Evolutionary conservation across 2,329 filamentous ascomycete species (phyloP), one percentile per base, ranked within the genome.

Genomic region (Penicillium concentricum): DNA sequence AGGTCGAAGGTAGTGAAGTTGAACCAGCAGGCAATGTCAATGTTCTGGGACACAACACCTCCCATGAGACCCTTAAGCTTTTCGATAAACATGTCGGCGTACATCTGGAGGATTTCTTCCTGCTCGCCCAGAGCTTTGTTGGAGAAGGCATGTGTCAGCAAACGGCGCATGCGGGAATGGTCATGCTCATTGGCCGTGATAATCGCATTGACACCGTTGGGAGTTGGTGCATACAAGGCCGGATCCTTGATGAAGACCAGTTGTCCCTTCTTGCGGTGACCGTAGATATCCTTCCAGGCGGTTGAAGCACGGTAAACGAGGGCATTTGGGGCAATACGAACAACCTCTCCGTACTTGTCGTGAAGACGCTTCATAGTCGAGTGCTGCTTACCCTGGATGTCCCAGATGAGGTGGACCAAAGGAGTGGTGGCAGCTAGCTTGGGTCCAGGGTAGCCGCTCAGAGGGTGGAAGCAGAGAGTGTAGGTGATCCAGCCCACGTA

Each of bases 291-390:
- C 47, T 71, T 71, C 70, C 69, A 75, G 18, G 67, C 69, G 7
- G 62, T 49, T 8, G 63, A 58, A 26, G 54, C 59, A 22, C 67
- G 66, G 57, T 74, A 76, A 18, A 69, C 74, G 4, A 80, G 61
- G 26, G 76, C 68, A 37, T 71, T 70, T 0, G 78, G 78, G 0
- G 69, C 66, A 15, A 76, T 70, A 2, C 78, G 71, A 18, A 79
- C 73, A 2, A 77, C 64, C 4, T 69, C 59, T 3, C 69, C 69
- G 38, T 70, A 69, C 15, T 54, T 47, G 9, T 60, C 60, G 35
- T 71, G 69, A 2, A 71, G 59, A 2, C 49, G 32, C 20, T 60
- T 62, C 20, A 69, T 57, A 4, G 37, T 51, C 1, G 52, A 50
- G 35, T 64, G 62, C 32, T 63, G 61, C 22, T 62, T 54, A 16